Evolutionary conservation across 257 asterid species (phyloP), one percentile per base, ranked within the genome.

Genomic region (Scutellaria galericulata): DNA sequence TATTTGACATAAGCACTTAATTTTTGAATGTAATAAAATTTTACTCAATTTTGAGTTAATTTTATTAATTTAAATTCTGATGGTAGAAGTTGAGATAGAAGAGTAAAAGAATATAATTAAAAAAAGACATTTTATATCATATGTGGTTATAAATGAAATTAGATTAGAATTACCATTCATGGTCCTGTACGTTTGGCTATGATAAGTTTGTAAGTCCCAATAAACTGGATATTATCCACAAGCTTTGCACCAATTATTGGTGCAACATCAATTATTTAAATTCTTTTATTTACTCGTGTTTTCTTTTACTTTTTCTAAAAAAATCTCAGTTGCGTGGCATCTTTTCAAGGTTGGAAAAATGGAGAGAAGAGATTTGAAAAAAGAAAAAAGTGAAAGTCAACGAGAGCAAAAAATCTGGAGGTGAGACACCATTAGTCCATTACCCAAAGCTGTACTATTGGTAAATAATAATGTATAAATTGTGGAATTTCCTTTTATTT

Each of bases 191-290:
- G 44, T 45, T 71, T 58, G 57, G 6, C 10, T 8, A 50, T 54
- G 35, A 27, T 35, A 63, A 61, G 12, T 55, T 44, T 51, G 64
- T 60, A 56, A 66, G 54, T 53, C 62, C 75, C 64, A 44, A 77
- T 7, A 64, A 41, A 47, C 13, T 37, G 44, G 35, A 45, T 51
- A 65, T 55, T 61, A 66, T 75, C 76, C 70, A 70, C 64, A 61
- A 71, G 22, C 64, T 41, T 64, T 74, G 75, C 81, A 50, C 80
- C 81, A 86, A 84, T 84, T 60, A 86, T 86, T 84, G 83, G 75
- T 64, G 79, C 79, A 44, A n/a, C 11, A 40, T 51, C 64, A 62
- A 63, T 63, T 50, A 54, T 51, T 57, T 54, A 50, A 3, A 31
- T 11, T 5, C 40, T 53, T 52, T 12, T 41, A 41, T 61, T 13